Evolutionary conservation across 169 alveolate species (phyloP).

Genomic region (Cryptosporidium sp.): DNA sequence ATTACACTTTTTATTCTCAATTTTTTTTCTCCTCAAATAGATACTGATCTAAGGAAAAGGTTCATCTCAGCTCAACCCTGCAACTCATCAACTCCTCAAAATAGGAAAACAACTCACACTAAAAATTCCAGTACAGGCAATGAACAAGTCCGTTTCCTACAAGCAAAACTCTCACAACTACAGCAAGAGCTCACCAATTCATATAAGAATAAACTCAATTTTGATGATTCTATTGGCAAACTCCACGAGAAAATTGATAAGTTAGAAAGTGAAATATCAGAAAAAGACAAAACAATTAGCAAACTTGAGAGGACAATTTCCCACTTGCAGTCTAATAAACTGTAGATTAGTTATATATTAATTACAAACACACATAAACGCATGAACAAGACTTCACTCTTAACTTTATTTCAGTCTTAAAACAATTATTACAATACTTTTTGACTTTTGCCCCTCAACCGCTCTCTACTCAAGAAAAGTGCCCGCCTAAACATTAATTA

Average conservation of each 20-base stretch:
- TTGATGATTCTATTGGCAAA: conserved; percentile 30
- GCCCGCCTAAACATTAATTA: conserved; percentile 4
- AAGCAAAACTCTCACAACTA: conserved; percentile 16
- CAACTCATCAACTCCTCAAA: neutral
- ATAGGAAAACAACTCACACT: neutral
- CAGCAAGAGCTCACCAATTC: conserved; percentile 59
- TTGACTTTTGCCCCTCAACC: neutral
- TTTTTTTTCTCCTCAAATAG: neutral
- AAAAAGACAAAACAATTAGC: conserved; percentile 50
- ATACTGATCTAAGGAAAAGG: conserved; percentile 7
- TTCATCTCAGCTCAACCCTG: neutral
- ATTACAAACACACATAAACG: neutral
- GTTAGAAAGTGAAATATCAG: conserved; percentile 6
- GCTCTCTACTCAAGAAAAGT: neutral
- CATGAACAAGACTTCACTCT: neutral
- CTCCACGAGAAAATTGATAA: conserved; percentile 20
- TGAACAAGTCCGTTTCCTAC: neutral
- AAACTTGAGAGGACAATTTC: conserved; percentile 25
- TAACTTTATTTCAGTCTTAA: neutral
- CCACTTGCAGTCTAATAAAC: neutral
- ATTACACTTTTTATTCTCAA: neutral
- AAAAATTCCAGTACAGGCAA: neutral
- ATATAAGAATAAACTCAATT: conserved; percentile 29
- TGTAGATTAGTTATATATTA: neutral
- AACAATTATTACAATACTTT: neutral